A percentile compares a stretch with the other conserved stretches of the same genome.
These are phyloP conservation scores for Leishmania major DNA, from an alignment of 208 protist genomes.

Conservation along the genomic window DNA sequence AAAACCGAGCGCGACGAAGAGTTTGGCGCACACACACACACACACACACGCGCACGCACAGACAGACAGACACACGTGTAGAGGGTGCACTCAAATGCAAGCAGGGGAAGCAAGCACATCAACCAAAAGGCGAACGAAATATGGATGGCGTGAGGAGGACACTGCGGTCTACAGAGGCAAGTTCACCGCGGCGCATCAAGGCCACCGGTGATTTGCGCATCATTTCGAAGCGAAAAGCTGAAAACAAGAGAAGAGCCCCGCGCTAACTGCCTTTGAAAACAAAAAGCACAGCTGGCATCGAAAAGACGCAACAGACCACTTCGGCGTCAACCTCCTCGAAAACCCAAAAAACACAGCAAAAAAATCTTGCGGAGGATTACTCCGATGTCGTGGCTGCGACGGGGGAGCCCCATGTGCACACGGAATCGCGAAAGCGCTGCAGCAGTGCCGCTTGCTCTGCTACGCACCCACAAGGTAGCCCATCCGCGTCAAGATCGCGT, in stretches of 20 bases:
- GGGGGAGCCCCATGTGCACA: conserved; percentile 13
- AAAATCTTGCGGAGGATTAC: background rate
- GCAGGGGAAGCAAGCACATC: background rate
- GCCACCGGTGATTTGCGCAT: background rate
- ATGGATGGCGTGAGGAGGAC: background rate
- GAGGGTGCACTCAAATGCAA: background rate
- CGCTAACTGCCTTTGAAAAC: background rate
- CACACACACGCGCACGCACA: background rate
- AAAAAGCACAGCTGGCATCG: background rate
- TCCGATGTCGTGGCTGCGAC: background rate
- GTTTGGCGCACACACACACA: background rate
- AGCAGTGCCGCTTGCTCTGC: conserved; percentile 9
- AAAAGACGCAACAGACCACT: background rate
- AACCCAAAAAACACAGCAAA: background rate
- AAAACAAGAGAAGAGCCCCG: background rate
- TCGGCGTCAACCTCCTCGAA: no score
- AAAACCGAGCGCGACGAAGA: background rate
- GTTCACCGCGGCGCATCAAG: background rate
- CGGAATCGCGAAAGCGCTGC: conserved; percentile 23
- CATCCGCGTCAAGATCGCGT: background rate
- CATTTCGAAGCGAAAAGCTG: background rate
- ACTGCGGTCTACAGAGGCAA: background rate
- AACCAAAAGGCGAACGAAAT: background rate
- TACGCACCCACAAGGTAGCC: background rate
- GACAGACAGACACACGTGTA: background rate